These are phyloP conservation scores for Tricholoma sp. DNA, from an alignment of 768 basidiomycete genomes.

Conservation along the genomic window DNA sequence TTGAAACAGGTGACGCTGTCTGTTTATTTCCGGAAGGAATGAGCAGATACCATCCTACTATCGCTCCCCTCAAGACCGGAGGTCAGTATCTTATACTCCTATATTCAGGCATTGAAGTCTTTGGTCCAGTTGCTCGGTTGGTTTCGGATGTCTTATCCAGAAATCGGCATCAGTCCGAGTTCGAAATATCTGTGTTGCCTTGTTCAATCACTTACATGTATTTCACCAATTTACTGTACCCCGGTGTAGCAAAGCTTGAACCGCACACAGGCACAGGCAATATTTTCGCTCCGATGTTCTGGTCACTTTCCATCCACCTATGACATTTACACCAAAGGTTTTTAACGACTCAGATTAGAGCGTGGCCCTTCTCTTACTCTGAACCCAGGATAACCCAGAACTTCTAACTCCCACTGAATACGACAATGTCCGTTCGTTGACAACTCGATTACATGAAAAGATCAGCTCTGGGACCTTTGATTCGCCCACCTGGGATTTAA, in stretches of 20 bases:
- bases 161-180: slow-evolving; percentile 61
- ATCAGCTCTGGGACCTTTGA: slow-evolving; percentile 79
- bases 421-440: slow-evolving; percentile 51
- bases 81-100: slow-evolving; percentile 34
- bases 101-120: background rate
- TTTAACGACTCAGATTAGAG: background rate
- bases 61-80: slow-evolving; percentile 85
- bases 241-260: background rate
- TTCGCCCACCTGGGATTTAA: slow-evolving; percentile 78
- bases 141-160: slow-evolving; percentile 73
- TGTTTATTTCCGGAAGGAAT: slow-evolving; percentile 86
- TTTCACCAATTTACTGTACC: slow-evolving; percentile 9
- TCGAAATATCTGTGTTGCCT: slow-evolving; percentile 68
- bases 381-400: slow-evolving; percentile 59
- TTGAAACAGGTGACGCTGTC: slow-evolving; percentile 72
- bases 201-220: slow-evolving; percentile 84
- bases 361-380: slow-evolving; percentile 1
- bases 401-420: slow-evolving; percentile 66
- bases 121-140: slow-evolving; percentile 65
- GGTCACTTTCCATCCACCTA: slow-evolving; percentile 73
- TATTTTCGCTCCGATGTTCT: slow-evolving; percentile 87
- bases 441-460: slow-evolving; percentile 56
- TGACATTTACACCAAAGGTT: slow-evolving; percentile 63
- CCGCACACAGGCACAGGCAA: slow-evolving; percentile 61
- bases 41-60: slow-evolving; percentile 81